A percentile compares a stretch with the other conserved stretches of the same genome.
phyloP scores from a whole-genome alignment of 306 rosid species.

The Sicyos edulis region DNA sequence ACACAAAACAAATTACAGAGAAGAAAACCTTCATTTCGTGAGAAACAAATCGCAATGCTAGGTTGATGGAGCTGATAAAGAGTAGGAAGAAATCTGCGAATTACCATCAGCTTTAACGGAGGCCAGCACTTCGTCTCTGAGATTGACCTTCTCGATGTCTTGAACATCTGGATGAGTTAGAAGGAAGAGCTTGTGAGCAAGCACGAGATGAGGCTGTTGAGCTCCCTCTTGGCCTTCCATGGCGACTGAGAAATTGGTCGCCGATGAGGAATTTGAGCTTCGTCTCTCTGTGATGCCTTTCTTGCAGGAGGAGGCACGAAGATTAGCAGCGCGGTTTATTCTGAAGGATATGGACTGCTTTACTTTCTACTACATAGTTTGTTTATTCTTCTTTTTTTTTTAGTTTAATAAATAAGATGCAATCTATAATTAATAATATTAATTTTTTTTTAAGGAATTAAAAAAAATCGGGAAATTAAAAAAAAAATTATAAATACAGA shows the following conservation, averaged over 20 bases:
- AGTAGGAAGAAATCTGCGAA: background rate
- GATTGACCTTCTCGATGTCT: constrained; percentile 83
- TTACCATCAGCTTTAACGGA: constrained; percentile 69
- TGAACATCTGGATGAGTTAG: constrained; percentile 67
- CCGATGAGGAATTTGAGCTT: constrained; percentile 26
- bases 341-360: background rate
- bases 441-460: too few relatives aligned
- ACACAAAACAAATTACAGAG: background rate
- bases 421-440: too few relatives aligned
- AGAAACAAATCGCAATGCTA: background rate
- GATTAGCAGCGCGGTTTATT: background rate
- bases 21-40: background rate
- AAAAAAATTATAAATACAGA: too few relatives aligned
- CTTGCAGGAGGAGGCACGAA: constrained; percentile 31
- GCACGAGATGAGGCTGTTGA: constrained; percentile 72
- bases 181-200: constrained; percentile 86
- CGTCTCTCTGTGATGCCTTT: constrained; percentile 5
- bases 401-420: too few relatives aligned
- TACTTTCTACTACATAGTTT: background rate
- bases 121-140: constrained; percentile 66
- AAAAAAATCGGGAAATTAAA: too few relatives aligned
- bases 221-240: constrained; percentile 80
- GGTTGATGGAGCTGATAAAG: background rate
- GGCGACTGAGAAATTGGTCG: constrained; percentile 18
- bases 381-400: background rate